Evolutionary conservation across 73 alveolate genomes (phyloP).

Genomic region (Blepharisma stoltei): DNA sequence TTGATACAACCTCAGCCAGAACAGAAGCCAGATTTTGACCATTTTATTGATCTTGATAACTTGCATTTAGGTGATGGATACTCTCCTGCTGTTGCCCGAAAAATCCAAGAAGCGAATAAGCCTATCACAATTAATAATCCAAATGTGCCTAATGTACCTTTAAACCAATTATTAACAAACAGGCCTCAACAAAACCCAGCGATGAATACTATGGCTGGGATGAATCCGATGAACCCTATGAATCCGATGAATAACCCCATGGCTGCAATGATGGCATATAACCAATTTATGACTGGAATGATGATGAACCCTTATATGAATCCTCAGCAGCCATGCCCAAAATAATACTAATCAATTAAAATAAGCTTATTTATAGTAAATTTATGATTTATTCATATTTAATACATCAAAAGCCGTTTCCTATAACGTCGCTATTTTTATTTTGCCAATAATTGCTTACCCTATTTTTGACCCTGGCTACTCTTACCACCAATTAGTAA

Average conservation of each 20-base stretch:
- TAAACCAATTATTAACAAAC: neutral
- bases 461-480: too few species aligned
- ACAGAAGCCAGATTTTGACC: neutral
- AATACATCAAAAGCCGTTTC: too few species aligned
- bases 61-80: constrained; percentile 20
- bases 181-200: constrained; percentile 3
- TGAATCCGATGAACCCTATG: neutral
- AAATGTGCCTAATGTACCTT: constrained; percentile 13
- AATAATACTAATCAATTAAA: too few species aligned
- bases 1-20: neutral
- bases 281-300: constrained; percentile 28
- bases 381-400: too few species aligned
- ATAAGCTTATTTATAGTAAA: too few species aligned
- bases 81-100: neutral
- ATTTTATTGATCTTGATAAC: constrained; percentile 10
- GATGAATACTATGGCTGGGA: constrained; percentile 9
- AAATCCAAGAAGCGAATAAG: constrained; percentile 20
- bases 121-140: constrained; percentile 24
- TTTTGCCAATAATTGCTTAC: too few species aligned
- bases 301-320: constrained; percentile 14
- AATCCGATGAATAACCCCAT: neutral
- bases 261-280: neutral
- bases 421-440: too few species aligned
- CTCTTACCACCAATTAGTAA: too few species aligned
- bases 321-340: neutral